Conservation (phyloP, 2,329 filamentous ascomycete species). For the Cordyceps pruinosa region DNA sequence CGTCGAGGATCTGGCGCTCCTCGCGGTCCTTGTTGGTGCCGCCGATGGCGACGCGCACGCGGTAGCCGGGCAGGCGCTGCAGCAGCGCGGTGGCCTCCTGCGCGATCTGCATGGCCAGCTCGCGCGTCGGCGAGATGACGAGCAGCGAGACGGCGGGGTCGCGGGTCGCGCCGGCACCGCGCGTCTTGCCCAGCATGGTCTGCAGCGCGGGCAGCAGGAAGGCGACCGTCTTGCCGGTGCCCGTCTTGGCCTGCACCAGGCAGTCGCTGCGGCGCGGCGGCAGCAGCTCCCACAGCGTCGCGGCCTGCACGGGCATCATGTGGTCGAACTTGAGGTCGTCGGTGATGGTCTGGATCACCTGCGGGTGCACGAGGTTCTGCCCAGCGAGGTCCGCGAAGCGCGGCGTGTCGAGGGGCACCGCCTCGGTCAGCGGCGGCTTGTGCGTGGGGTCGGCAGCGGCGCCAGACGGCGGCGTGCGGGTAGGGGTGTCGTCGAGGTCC, state of each 20-base stretch:
- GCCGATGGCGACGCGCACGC: slow-evolving; percentile 71
- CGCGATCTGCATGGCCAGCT: slow-evolving; percentile 63
- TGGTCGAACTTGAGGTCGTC: slow-evolving; percentile 42
- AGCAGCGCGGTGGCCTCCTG: slow-evolving; percentile 66
- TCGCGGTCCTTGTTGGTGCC: slow-evolving; percentile 68
- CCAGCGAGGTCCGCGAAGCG: slow-evolving; percentile 39
- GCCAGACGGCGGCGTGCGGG: background rate
- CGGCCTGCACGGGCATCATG: slow-evolving; percentile 51
- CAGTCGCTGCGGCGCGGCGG: slow-evolving; percentile 41
- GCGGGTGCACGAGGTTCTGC: slow-evolving; percentile 37
- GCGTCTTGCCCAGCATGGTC: slow-evolving; percentile 52
- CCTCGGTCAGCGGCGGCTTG: slow-evolving; percentile 25
- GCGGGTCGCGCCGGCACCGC: slow-evolving; percentile 19
- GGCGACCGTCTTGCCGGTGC: slow-evolving; percentile 79
- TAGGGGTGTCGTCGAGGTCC: slow-evolving; percentile 2
- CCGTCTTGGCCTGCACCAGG: slow-evolving; percentile 78
- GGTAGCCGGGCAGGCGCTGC: slow-evolving; percentile 65
- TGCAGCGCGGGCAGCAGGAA: slow-evolving; percentile 81
- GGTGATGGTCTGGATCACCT: slow-evolving; percentile 41
- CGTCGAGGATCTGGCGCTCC: slow-evolving; percentile 61
- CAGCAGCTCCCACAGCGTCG: slow-evolving; percentile 42
- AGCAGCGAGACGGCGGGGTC: slow-evolving; percentile 47
- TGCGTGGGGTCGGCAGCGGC: background rate
- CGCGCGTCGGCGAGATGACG: slow-evolving; percentile 64
- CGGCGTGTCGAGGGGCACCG: slow-evolving; percentile 37